These are phyloP conservation scores for Orychophragmus violaceus DNA, from an alignment of 345 rosid species.

Conservation along the genomic window DNA sequence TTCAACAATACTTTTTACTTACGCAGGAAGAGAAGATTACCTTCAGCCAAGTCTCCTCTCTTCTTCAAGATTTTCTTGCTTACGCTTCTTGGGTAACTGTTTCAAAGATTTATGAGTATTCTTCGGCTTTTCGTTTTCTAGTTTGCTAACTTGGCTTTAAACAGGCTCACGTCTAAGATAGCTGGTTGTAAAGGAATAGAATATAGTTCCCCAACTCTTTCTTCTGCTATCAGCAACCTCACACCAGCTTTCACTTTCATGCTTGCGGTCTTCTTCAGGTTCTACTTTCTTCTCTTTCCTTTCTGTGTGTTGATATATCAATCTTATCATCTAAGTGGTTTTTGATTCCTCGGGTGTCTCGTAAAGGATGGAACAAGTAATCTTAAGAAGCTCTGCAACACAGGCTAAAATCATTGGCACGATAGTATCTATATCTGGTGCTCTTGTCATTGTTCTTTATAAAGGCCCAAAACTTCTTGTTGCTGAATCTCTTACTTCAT, in stretches of 20 bases:
- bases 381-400: constrained; percentile 27
- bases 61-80: constrained; percentile 27
- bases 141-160: neutral
- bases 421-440: constrained; percentile 27
- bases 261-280: constrained; percentile 32
- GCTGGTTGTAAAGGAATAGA: constrained; percentile 28
- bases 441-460: constrained; percentile 26
- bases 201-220: constrained; percentile 28
- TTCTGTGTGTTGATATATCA: constrained; percentile 1
- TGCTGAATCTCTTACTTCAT: neutral
- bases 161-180: constrained; percentile 23
- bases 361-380: constrained; percentile 19
- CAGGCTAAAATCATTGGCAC: constrained; percentile 31
- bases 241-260: constrained; percentile 28
- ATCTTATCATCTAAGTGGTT: neutral
- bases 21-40: constrained; percentile 7
- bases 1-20: constrained; percentile 7
- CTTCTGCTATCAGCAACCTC: constrained; percentile 28
- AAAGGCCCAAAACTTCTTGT: constrained; percentile 26
- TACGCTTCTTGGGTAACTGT: constrained; percentile 21
- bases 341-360: neutral
- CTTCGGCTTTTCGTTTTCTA: neutral
- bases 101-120: neutral
- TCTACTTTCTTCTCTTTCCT: neutral
- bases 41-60: constrained; percentile 23